Base-by-base conservation (phyloP, 1,139 yeast species). In the Debaryomyces sp. region DNA sequence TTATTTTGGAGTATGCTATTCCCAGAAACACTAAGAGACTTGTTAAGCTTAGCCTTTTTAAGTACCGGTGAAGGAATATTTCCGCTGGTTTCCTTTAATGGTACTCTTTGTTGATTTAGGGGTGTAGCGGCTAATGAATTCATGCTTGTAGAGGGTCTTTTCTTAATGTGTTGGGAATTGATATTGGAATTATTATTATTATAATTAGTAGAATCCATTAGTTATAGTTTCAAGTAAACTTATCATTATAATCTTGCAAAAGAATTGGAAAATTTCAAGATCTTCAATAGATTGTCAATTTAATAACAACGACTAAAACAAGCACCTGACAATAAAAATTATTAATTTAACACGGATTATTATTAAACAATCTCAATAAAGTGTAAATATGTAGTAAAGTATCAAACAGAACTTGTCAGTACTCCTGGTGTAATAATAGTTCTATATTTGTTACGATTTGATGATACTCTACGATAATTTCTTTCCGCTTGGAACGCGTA, bases 11-110 rank as follows among this genome's bases (percentile, higher is more conserved):
- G 39, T 26, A 38, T 38, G 39, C 34, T 42, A 21, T 43, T 38
- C 18, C 38, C 40, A 13, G 29, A 7, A 24, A 18, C 24, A 18
- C 29, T 34, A 18, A 21, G 18, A 6, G 45, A 33, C 43, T 51
- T 53, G 48, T 54, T 57, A 15, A 62, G 52, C 47, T 63, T 64
- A 43, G 67, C 62, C 54, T 68, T 68, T 54, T 73, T 74, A 37
- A 63, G 53, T 23, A 56, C 61, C 1, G 79, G 79, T 22, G 74
- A 68, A 3, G 79, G 78, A 22, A 75, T 59, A 50, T 76, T 76
- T 21, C 71, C 68, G 52, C 68, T 70, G 22, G 80, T 70, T 55
- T 76, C 80, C 56, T 68, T 68, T 50, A 76, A 66, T 4, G 81
- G 80, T 32, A 66, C 64, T 50, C 81, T 58, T n/a, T 66, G 54